A percentile compares a stretch with the other conserved stretches of the same genome.
Conservation (phyloP, 1,284 basidiomycete species). For the Volvariella volvacea region DNA sequence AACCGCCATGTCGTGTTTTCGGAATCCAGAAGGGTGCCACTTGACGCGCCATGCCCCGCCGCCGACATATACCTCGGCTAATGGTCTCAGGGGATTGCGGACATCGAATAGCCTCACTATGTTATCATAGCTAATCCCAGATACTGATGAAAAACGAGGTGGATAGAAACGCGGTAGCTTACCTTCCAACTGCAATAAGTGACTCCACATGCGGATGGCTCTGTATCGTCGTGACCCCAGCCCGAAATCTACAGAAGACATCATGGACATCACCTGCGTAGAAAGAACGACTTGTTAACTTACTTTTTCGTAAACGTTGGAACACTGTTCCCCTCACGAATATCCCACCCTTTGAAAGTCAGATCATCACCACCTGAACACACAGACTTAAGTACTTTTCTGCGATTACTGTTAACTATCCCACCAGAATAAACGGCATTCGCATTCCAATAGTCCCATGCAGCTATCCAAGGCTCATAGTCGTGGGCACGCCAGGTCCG, state of each 20-base stretch:
- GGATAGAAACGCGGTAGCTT: constrained; percentile 6
- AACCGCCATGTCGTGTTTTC: constrained; percentile 70
- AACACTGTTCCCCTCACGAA: constrained; percentile 53
- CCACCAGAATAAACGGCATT: constrained; percentile 81
- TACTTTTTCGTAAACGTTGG: constrained; percentile 73
- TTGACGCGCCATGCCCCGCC: constrained; percentile 96
- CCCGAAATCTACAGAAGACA: constrained; percentile 68
- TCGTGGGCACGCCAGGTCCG: constrained; percentile 86
- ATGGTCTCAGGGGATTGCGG: constrained; percentile 56
- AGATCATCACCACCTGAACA: constrained; percentile 87
- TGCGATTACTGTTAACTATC: constrained; percentile 5
- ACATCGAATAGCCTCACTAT: constrained; percentile 81
- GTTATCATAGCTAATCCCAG: constrained; percentile 73
- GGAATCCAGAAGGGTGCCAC: constrained; percentile 75
- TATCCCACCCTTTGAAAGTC: constrained; percentile 88
- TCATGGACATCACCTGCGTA: constrained; percentile 1
- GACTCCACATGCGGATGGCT: constrained; percentile 77
- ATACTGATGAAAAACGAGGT: constrained; percentile 4
- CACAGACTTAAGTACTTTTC: not conserved
- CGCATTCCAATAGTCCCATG: constrained; percentile 82
- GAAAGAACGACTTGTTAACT: constrained; percentile 7
- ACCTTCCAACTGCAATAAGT: constrained; percentile 90
- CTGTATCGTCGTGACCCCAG: constrained; percentile 90
- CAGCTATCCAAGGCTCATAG: constrained; percentile 90
- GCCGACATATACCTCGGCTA: constrained; percentile 66